These are phyloP conservation scores for Leishmania gerbilli DNA, from an alignment of 208 protist genomes.

Conservation along the genomic window DNA sequence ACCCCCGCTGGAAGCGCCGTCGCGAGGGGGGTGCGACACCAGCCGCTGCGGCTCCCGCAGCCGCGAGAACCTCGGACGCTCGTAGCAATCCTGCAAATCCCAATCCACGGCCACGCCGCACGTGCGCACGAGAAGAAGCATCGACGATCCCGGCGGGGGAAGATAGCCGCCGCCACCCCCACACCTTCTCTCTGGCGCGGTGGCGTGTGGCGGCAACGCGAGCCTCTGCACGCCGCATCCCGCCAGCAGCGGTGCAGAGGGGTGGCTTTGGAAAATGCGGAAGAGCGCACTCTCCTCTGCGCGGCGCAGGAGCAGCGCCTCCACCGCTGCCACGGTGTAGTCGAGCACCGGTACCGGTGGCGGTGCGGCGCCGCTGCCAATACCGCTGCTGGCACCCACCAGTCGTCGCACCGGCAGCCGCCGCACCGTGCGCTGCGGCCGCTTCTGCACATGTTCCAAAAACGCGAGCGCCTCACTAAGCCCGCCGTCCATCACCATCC, in stretches of 20 bases:
- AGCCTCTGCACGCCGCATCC: slow-evolving; percentile 65
- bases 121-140: slow-evolving; percentile 43
- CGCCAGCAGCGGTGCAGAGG: slow-evolving; percentile 32
- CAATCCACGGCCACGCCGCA: slow-evolving; percentile 48
- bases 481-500: slow-evolving; percentile 27
- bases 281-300: slow-evolving; percentile 68
- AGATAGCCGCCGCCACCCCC: not conserved
- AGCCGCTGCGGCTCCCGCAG: slow-evolving; percentile 11
- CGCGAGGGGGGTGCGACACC: not conserved
- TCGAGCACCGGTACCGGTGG: not conserved
- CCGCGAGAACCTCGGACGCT: slow-evolving; percentile 15
- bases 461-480: slow-evolving; percentile 23
- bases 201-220: slow-evolving; percentile 31
- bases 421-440: slow-evolving; percentile 16
- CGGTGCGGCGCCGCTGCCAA: not conserved
- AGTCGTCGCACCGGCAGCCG: slow-evolving; percentile 23
- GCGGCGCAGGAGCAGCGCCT: slow-evolving; percentile 41
- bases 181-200: not conserved
- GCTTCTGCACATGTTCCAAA: slow-evolving; percentile 31
- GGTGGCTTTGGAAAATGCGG: slow-evolving; percentile 67
- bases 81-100: slow-evolving; percentile 59
- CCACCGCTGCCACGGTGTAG: slow-evolving; percentile 7
- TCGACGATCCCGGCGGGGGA: not conserved
- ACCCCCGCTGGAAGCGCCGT: not conserved
- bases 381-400: not conserved